phyloP scores from a whole-genome alignment of 2,329 filamentous ascomycete species.

The Xylaria sp. region DNA sequence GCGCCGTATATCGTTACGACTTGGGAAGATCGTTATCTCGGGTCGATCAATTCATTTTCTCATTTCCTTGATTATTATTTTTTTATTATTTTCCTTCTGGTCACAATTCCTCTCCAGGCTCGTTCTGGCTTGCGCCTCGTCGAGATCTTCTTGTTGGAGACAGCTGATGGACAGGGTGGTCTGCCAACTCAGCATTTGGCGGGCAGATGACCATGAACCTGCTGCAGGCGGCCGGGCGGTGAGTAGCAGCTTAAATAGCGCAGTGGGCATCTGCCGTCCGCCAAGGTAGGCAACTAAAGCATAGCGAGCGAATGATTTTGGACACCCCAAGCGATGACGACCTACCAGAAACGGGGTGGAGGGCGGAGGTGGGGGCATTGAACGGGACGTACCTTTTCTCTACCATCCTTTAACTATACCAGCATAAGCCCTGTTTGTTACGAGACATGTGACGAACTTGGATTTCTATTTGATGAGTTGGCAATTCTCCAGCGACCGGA shows the following conservation, averaged over 20 bases:
- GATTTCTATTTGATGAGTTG: slow-evolving; percentile 39
- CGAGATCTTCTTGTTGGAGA: slow-evolving; percentile 33
- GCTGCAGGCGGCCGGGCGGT: slow-evolving; percentile 41
- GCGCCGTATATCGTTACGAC: slow-evolving; percentile 4
- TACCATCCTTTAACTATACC: slow-evolving; percentile 8
- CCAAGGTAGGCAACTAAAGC: slow-evolving; percentile 29
- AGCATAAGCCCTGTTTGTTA: slow-evolving; percentile 34
- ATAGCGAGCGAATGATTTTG: slow-evolving; percentile 33
- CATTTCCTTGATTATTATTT: slow-evolving; percentile 17
- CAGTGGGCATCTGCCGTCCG: slow-evolving; percentile 33
- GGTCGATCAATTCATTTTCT: slow-evolving; percentile 19
- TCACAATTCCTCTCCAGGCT: slow-evolving; percentile 14
- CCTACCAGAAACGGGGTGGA: slow-evolving; percentile 32
- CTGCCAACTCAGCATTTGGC: slow-evolving; percentile 44
- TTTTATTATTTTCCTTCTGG: slow-evolving; percentile 15
- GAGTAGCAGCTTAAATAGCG: slow-evolving; percentile 38
- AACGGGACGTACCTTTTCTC: slow-evolving; percentile 27
- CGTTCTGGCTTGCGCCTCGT: slow-evolving; percentile 27
- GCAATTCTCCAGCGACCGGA: slow-evolving; percentile 35
- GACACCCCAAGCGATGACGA: slow-evolving; percentile 28
- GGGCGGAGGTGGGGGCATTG: slow-evolving; percentile 30
- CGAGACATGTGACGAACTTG: slow-evolving; percentile 39
- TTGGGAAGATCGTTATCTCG: background rate
- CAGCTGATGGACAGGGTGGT: slow-evolving; percentile 42
- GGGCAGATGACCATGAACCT: slow-evolving; percentile 42